phyloP scores from a whole-genome alignment of 2,329 filamentous ascomycete genomes.

The Colletotrichum sp. region DNA sequence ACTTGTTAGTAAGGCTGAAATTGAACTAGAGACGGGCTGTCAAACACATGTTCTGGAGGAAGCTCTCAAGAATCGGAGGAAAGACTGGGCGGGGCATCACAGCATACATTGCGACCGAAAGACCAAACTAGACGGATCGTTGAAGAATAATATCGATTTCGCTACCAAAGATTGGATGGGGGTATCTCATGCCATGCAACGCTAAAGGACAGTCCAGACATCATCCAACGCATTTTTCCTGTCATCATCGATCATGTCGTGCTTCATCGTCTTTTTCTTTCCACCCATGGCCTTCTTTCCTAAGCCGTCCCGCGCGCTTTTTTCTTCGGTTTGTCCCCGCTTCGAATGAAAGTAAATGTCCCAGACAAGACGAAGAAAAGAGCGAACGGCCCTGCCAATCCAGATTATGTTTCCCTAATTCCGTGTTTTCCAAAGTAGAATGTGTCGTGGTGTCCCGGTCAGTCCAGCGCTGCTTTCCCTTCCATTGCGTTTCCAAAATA shows the following conservation, averaged over 20 bases:
- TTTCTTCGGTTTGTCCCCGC: background rate
- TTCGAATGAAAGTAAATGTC: background rate
- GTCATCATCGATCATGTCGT: conserved; percentile 6
- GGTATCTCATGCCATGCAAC: conserved; percentile 21
- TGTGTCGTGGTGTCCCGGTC: background rate
- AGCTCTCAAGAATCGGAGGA: background rate
- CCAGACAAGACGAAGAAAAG: background rate
- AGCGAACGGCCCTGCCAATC: conserved; percentile 12
- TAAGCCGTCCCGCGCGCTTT: background rate
- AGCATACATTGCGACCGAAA: background rate
- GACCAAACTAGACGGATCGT: background rate
- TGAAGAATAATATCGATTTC: background rate
- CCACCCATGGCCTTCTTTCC: background rate
- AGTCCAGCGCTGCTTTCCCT: conserved; percentile 3
- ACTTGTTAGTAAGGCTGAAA: background rate
- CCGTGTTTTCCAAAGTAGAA: background rate
- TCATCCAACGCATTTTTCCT: conserved; percentile 9
- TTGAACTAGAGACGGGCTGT: too few relatives aligned
- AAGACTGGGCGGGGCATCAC: background rate
- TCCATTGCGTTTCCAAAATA: background rate
- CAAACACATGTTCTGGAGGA: background rate
- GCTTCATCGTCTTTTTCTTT: background rate
- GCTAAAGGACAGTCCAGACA: conserved; percentile 18
- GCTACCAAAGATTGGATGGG: conserved; percentile 14
- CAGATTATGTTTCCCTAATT: background rate